phyloP scores from a whole-genome alignment of 2,329 filamentous ascomycete species.

The Exophiala mesophila region DNA sequence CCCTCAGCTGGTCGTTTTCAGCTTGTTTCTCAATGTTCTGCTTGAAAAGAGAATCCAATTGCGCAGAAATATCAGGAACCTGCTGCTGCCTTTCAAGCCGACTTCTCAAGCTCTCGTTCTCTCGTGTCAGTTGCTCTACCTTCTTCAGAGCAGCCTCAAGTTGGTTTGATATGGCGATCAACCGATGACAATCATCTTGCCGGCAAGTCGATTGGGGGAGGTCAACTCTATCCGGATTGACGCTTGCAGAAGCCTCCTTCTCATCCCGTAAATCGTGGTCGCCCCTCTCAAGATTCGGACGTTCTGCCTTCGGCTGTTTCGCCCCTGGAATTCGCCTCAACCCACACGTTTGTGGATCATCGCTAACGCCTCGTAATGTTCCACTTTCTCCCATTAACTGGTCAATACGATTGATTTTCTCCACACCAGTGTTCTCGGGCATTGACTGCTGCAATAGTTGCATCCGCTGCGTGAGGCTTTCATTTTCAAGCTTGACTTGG shows the following conservation, averaged over 20 bases:
- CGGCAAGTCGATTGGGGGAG: background rate
- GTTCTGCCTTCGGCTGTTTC: background rate
- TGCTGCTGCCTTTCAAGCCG: constrained; percentile 1
- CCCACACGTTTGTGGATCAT: background rate
- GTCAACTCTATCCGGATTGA: too few species aligned
- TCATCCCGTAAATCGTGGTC: too few species aligned
- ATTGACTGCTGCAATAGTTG: background rate
- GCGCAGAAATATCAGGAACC: constrained; percentile 2
- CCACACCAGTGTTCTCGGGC: background rate
- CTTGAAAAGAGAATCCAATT: constrained; percentile 23
- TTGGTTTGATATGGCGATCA: background rate
- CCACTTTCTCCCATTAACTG: background rate
- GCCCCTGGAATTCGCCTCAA: background rate
- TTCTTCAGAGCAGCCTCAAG: background rate
- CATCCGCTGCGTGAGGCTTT: background rate
- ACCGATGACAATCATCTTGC: background rate
- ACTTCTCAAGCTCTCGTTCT: constrained; percentile 10
- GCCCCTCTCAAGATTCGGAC: too few species aligned
- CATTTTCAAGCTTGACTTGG: background rate
- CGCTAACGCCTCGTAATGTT: background rate
- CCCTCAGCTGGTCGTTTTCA: constrained; percentile 22
- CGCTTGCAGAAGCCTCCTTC: too few species aligned
- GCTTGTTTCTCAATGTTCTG: constrained; percentile 24
- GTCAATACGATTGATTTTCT: background rate
- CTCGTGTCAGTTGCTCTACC: background rate